These are phyloP conservation scores for Trametes pubescens DNA, from an alignment of 1,284 basidiomycete species.

Conservation along the genomic window DNA sequence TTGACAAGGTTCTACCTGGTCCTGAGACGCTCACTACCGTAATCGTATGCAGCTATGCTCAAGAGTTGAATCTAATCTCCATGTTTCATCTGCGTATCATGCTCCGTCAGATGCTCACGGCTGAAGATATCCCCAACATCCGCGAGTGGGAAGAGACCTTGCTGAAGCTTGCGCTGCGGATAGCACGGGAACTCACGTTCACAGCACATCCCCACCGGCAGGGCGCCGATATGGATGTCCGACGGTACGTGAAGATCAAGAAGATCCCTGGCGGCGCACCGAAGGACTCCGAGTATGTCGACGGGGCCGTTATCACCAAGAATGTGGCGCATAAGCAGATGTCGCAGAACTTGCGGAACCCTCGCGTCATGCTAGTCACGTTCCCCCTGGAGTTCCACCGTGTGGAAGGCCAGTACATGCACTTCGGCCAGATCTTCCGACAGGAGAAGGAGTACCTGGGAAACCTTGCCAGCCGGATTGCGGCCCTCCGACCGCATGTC, in stretches of 20 bases:
- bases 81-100: slow-evolving; percentile 89
- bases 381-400: slow-evolving; percentile 97
- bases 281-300: slow-evolving; percentile 94
- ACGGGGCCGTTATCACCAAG: slow-evolving; percentile 97
- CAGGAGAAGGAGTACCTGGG: slow-evolving; percentile 96
- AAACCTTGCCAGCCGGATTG: slow-evolving; percentile 89
- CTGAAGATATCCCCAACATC: slow-evolving; percentile 78
- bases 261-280: slow-evolving; percentile 96
- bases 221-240: slow-evolving; percentile 93
- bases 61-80: slow-evolving; percentile 85
- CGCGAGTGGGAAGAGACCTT: slow-evolving; percentile 89
- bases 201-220: slow-evolving; percentile 77
- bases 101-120: slow-evolving; percentile 88
- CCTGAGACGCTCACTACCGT: slow-evolving; percentile 17
- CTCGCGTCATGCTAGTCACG: slow-evolving; percentile 94
- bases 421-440: slow-evolving; percentile 90
- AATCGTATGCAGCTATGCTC: slow-evolving; percentile 63
- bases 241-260: slow-evolving; percentile 98
- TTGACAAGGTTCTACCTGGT: background rate
- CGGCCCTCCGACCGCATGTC: slow-evolving; percentile 91
- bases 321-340: slow-evolving; percentile 96
- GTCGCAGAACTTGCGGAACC: slow-evolving; percentile 75
- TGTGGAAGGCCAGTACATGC: slow-evolving; percentile 93
- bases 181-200: slow-evolving; percentile 81
- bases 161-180: slow-evolving; percentile 79